Evolutionary conservation across 352 stramenopile species (phyloP).

Genomic region (Phytopythium oedochilum): DNA sequence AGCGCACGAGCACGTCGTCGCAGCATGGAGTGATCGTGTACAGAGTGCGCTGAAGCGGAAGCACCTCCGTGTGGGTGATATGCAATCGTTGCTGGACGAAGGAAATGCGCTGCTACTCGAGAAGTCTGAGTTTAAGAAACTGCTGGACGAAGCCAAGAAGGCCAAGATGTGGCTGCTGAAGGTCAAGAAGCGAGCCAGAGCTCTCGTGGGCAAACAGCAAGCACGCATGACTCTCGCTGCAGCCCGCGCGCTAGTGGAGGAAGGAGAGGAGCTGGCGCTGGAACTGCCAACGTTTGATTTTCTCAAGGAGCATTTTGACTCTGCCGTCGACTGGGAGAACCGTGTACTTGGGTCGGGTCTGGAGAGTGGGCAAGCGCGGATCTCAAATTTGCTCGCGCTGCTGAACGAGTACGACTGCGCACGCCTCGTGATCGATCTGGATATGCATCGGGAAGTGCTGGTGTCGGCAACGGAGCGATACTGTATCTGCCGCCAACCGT

Average conservation of each 20-base stretch:
- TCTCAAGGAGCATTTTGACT: conserved; percentile 76
- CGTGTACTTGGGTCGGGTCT: conserved; percentile 71
- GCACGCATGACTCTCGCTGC: conserved; percentile 54
- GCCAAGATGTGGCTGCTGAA: conserved; percentile 80
- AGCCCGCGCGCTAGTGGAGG: conserved; percentile 67
- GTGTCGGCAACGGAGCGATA: conserved; percentile 91
- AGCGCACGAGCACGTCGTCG: conserved; percentile 54
- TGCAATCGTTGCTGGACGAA: conserved; percentile 54
- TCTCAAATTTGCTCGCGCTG: conserved; percentile 58
- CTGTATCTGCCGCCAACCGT: conserved; percentile 89
- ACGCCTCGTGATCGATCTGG: conserved; percentile 75
- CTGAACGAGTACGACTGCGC: conserved; percentile 81
- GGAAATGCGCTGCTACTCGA: conserved; percentile 59
- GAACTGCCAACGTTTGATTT: conserved; percentile 69
- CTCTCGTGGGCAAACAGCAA: conserved; percentile 65
- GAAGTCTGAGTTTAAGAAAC: conserved; percentile 66
- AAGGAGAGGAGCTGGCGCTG: conserved; percentile 76
- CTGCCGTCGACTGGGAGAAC: conserved; percentile 76
- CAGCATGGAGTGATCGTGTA: conserved; percentile 58
- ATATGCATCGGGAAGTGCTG: conserved; percentile 87
- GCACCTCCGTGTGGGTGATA: conserved; percentile 42
- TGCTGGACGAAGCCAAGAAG: conserved; percentile 81
- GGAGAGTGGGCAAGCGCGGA: conserved; percentile 71
- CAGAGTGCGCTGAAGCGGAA: conserved; percentile 57
- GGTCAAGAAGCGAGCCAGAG: conserved; percentile 77